Conservation (phyloP, 2,329 filamentous ascomycete genomes). For the Corynespora cassiicola region DNA sequence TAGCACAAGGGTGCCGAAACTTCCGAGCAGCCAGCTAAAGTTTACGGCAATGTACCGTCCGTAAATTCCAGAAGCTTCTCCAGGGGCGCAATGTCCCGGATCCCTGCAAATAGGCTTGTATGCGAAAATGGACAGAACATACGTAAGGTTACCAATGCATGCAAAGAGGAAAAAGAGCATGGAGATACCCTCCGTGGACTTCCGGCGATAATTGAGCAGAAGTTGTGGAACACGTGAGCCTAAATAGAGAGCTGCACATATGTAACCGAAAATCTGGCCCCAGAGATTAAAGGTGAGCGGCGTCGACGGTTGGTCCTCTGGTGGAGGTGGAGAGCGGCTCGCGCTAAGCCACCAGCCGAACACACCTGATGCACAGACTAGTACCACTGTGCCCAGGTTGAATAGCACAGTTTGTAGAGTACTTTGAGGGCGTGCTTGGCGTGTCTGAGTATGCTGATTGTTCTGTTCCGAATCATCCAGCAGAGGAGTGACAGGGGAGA, state of each 20-base stretch:
- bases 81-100: constrained; percentile 61
- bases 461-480: constrained; percentile 48
- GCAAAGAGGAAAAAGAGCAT: constrained; percentile 97
- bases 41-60: constrained; percentile 87
- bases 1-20: constrained; percentile 82
- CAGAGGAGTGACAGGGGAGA: constrained; percentile 85
- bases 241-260: constrained; percentile 89
- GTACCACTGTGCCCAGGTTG: constrained; percentile 76
- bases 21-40: constrained; percentile 87
- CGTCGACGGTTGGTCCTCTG: constrained; percentile 44
- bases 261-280: constrained; percentile 92
- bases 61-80: constrained; percentile 73
- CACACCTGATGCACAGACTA: constrained; percentile 84
- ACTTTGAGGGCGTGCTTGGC: constrained; percentile 48
- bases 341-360: constrained; percentile 81
- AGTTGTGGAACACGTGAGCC: constrained; percentile 89
- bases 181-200: constrained; percentile 90
- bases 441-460: constrained; percentile 45
- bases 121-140: constrained; percentile 88
- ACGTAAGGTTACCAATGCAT: constrained; percentile 92
- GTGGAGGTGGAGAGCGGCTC: constrained; percentile 32
- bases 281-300: constrained; percentile 72
- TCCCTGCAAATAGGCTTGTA: constrained; percentile 75
- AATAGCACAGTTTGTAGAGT: constrained; percentile 67
- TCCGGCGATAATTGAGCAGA: constrained; percentile 88